phyloP scores from a whole-genome alignment of 2,329 filamentous ascomycete species.

The Sporothrix euskadiensis region DNA sequence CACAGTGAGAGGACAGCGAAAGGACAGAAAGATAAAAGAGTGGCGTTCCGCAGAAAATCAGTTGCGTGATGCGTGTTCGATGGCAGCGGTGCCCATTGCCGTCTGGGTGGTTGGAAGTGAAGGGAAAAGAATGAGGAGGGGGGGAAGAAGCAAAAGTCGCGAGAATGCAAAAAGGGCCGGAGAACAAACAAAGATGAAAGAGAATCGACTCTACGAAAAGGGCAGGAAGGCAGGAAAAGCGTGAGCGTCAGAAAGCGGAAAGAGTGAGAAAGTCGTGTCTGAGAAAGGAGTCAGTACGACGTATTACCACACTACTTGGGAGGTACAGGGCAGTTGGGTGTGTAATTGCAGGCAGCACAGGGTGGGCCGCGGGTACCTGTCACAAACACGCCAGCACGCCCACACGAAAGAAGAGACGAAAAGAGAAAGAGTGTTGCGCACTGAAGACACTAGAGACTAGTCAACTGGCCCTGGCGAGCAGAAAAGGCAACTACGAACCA shows the following conservation, averaged over 20 bases:
- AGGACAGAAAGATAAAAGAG: background rate
- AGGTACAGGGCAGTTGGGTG: background rate
- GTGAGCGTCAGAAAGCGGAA: background rate
- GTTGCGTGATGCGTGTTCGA: background rate
- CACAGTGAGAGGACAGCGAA: background rate
- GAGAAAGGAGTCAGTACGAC: conserved; percentile 10
- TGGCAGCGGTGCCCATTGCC: conserved; percentile 24
- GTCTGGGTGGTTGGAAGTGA: background rate
- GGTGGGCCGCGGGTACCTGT: background rate
- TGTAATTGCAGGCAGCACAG: background rate
- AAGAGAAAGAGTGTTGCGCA: background rate
- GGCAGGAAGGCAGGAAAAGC: background rate
- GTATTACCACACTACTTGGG: background rate
- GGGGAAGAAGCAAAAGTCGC: background rate
- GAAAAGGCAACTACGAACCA: background rate
- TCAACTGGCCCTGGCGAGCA: background rate
- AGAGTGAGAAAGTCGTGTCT: background rate
- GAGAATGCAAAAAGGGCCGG: background rate
- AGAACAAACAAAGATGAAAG: background rate
- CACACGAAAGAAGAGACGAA: background rate
- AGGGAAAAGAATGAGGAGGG: background rate
- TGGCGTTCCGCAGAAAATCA: background rate
- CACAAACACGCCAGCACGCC: background rate
- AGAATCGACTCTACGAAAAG: background rate
- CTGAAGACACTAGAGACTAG: background rate